Conservation (phyloP, 352 stramenopile species). For the Globisporangium ultimum region DNA sequence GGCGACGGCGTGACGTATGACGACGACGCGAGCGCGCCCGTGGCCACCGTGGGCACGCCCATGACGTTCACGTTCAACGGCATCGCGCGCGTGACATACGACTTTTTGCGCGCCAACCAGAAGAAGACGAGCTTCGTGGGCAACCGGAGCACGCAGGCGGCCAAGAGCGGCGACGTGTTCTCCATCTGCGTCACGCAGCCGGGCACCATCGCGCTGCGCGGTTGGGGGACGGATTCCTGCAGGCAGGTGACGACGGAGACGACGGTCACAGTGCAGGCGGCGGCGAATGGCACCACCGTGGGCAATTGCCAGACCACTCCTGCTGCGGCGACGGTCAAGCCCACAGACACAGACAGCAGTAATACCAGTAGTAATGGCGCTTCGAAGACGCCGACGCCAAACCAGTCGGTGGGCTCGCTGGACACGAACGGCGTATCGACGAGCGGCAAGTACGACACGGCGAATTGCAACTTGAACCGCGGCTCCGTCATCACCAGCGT, state of each 20-base stretch:
- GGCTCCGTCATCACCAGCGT: constrained; percentile 35
- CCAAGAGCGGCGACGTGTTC: constrained; percentile 33
- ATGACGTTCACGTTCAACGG: constrained; percentile 49
- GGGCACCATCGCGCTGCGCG: constrained; percentile 58
- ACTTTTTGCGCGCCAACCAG: constrained; percentile 51
- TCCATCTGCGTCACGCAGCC: constrained; percentile 53
- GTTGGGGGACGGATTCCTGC: constrained; percentile 55
- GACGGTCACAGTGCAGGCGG: constrained; percentile 28
- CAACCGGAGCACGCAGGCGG: constrained; percentile 27
- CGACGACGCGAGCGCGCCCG: constrained; percentile 15
- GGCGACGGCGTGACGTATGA: constrained; percentile 37
- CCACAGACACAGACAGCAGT: background rate
- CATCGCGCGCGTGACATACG: constrained; percentile 60
- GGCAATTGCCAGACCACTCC: background rate
- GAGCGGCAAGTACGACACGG: constrained; percentile 23
- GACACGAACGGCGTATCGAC: constrained; percentile 9
- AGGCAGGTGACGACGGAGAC: constrained; percentile 44
- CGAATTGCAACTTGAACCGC: constrained; percentile 51
- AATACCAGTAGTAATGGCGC: background rate
- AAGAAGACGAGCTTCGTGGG: constrained; percentile 56
- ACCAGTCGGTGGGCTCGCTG: constrained; percentile 10
- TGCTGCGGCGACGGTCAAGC: constrained; percentile 5
- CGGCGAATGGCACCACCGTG: background rate
- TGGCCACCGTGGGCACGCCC: constrained; percentile 34
- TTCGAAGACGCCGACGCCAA: constrained; percentile 2